These are phyloP conservation scores for Chenopodium quinoa DNA, from an alignment of 148 eudicot species.

Conservation along the genomic window DNA sequence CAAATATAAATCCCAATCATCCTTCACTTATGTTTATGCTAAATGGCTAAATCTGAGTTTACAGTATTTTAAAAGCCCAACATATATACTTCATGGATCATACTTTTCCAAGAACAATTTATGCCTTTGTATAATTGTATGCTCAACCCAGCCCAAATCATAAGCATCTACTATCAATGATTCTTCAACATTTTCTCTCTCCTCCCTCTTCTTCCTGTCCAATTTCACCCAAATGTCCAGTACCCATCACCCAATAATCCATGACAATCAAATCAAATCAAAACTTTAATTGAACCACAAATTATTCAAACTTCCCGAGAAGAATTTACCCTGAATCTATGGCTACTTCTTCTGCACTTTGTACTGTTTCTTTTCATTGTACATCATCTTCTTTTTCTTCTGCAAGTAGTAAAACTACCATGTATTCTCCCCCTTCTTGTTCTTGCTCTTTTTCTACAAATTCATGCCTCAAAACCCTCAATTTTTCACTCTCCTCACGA, in stretches of 20 bases:
- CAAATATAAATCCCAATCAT: no score
- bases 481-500: constrained; percentile 27
- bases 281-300: constrained; percentile 9
- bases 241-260: constrained; percentile 9
- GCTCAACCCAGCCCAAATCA: neutral
- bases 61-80: neutral
- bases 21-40: no score
- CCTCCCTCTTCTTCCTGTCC: neutral
- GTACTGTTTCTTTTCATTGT: constrained; percentile 31
- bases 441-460: constrained; percentile 24
- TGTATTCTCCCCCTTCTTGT: constrained; percentile 31
- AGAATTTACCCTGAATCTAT: neutral
- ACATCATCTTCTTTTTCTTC: constrained; percentile 27
- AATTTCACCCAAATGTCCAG: neutral
- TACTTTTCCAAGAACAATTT: no score
- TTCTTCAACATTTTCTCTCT: neutral
- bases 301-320: neutral
- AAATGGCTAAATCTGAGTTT: no score
- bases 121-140: neutral
- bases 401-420: constrained; percentile 24
- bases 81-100: neutral
- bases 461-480: constrained; percentile 37
- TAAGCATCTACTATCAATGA: neutral
- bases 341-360: constrained; percentile 46
- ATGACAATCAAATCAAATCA: constrained; percentile 7